A percentile compares a stretch with the other conserved stretches of the same genome.
Conservation (phyloP, 179 eudicot species). For the Gypsophila paniculata region DNA sequence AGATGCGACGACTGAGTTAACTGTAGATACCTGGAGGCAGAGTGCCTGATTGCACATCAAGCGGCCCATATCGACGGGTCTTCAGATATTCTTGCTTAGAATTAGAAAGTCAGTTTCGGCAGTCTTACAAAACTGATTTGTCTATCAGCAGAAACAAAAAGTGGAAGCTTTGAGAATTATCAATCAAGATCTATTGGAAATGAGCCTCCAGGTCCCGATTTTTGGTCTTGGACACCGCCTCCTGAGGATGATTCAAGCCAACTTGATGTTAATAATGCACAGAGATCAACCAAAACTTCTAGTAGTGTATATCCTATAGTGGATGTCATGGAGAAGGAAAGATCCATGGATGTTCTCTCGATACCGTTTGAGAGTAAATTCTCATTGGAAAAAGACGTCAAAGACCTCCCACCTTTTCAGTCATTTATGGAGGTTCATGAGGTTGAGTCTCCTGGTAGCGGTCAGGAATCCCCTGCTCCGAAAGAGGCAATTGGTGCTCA, state of each 20-base stretch:
- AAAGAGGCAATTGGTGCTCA: constrained; percentile 44
- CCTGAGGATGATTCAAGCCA: constrained; percentile 26
- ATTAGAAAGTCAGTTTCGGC: not conserved
- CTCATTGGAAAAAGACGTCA: constrained; percentile 28
- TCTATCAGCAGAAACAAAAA: constrained; percentile 34
- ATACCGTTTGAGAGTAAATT: constrained; percentile 65
- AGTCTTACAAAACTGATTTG: not conserved
- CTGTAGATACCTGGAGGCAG: not conserved
- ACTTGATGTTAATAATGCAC: constrained; percentile 23
- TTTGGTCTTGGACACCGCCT: constrained; percentile 93
- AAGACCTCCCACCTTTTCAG: constrained; percentile 73
- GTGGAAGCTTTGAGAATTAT: constrained; percentile 22
- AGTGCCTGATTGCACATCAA: not conserved
- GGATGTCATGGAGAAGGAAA: constrained; percentile 59
- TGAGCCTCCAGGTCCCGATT: constrained; percentile 71
- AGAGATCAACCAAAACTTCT: constrained; percentile 31
- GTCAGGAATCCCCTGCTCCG: constrained; percentile 28
- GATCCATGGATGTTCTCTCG: constrained; percentile 35
- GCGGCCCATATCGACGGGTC: not conserved
- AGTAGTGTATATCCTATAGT: constrained; percentile 19
- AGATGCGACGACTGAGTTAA: no score
- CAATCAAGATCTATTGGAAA: constrained; percentile 29
- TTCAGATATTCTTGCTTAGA: not conserved
- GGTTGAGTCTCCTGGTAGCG: constrained; percentile 27
- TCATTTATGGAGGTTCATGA: constrained; percentile 46